Evolutionary conservation across 176 grass and related monocot species (phyloP), one percentile per base, ranked within the genome.

Genomic region (Avena sativa): DNA sequence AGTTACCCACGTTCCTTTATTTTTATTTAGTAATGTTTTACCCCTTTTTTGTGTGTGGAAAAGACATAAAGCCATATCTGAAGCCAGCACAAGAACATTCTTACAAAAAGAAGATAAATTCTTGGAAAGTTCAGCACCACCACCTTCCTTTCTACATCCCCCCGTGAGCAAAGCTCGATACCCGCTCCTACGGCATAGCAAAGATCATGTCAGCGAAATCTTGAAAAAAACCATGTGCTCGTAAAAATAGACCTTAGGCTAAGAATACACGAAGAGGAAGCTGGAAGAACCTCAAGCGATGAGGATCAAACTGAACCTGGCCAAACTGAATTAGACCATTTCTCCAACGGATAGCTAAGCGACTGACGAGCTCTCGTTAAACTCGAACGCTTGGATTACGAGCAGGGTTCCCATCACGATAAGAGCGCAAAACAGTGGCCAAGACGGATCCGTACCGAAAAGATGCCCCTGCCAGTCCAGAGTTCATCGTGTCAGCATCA

Each of bases 391-490:
- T 77, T 77, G 50, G 74, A 77, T 56, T 36, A 34, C 9, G 10
- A 34, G 74, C 49, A 21, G 8, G 23, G 44, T 9, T 9, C 10
- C 14, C 30, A 76, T 76, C 19, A 43, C 47, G 63, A 52, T 85
- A 65, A 65, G 10, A 80, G 53, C 20, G 44, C 30, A 85, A 48
- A 56, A 64, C 15, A 80, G 36, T 20, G 32, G 2, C 15, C 16
- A 11, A 65, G 68, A 28, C 26, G 49, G 50, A 58, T 87, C 85
- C 64, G 9, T 84, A 68, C 69, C 5, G 60, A 53, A 81, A 88
- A 88, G 81, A 91, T 88, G 76, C 89, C 21, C 63, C 50, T 51
- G 81, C 85, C 48, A 49, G 51, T 49, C 78, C n/a, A n/a, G 68
- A 68, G 60, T 58, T 68, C 67, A 87, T 46, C 12, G 12, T 58